Percentiles rank a stretch among this genome's conserved stretches.
Conservation (phyloP, 2,329 filamentous ascomycete species). For the Didymella glomerata region DNA sequence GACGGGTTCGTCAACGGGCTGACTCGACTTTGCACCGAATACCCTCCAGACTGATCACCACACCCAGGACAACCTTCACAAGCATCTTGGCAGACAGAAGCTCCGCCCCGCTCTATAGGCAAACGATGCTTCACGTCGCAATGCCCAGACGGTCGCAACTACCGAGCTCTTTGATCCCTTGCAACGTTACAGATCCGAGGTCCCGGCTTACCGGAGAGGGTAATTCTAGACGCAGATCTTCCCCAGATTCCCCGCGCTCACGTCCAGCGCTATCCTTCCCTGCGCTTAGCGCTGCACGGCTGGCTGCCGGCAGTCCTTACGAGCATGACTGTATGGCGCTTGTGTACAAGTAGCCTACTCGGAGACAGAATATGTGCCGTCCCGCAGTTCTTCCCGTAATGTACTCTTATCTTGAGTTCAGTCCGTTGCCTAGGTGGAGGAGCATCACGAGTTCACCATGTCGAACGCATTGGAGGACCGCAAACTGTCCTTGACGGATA, state of each 20-base stretch:
- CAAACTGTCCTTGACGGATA: not conserved
- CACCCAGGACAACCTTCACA: not conserved
- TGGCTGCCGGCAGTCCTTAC: not conserved
- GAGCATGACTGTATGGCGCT: not conserved
- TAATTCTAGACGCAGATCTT: not conserved
- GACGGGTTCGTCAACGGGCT: not conserved
- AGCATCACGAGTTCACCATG: not conserved
- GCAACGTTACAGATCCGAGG: not conserved
- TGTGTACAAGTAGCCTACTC: constrained; percentile 4
- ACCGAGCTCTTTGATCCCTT: not conserved
- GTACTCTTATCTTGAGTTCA: not conserved
- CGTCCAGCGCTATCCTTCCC: not conserved
- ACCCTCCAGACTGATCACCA: not conserved
- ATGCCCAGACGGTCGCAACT: not conserved
- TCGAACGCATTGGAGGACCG: not conserved
- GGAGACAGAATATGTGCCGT: not conserved
- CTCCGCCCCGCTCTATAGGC: not conserved
- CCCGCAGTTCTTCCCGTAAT: not conserved
- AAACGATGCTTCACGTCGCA: not conserved
- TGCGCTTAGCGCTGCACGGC: not conserved
- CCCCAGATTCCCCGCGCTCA: constrained; percentile 6
- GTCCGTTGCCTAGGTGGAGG: no score
- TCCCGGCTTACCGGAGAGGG: constrained; percentile 1
- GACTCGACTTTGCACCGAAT: not conserved
- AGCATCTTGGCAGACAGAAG: constrained; percentile 2